phyloP scores from a whole-genome alignment of 2,329 filamentous ascomycete species.

The Macrophomina pseudophaseolina region DNA sequence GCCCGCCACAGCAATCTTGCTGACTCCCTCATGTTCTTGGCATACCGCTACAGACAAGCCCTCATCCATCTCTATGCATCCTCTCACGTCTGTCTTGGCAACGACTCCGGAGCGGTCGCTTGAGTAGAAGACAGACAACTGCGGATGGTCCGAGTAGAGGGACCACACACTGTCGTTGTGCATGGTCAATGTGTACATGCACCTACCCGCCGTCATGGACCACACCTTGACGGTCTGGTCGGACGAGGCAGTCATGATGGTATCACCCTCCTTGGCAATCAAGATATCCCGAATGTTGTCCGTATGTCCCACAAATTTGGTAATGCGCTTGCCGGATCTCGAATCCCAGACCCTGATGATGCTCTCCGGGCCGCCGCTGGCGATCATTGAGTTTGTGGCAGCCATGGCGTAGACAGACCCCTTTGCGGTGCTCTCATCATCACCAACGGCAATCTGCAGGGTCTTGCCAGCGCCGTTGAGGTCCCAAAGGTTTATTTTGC shows the following conservation, averaged over 20 bases:
- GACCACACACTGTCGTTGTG: conserved; percentile 99
- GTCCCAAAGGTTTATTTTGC: conserved; percentile 93
- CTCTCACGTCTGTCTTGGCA: conserved; percentile 92
- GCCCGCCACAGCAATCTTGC: conserved; percentile 66
- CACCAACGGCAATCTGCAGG: conserved; percentile 81
- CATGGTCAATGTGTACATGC: conserved; percentile 98
- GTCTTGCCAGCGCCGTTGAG: conserved; percentile 84
- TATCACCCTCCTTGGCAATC: conserved; percentile 86
- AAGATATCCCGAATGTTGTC: conserved; percentile 92
- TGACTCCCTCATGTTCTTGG: conserved; percentile 86
- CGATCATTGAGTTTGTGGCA: conserved; percentile 78
- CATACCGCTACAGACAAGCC: conserved; percentile 88
- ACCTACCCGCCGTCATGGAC: conserved; percentile 92
- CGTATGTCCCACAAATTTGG: conserved; percentile 95
- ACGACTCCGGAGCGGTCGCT: conserved; percentile 89
- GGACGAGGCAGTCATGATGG: conserved; percentile 89
- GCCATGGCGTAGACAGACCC: conserved; percentile 93
- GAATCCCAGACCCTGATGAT: conserved; percentile 93
- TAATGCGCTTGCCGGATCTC: conserved; percentile 84
- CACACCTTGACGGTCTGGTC: conserved; percentile 98
- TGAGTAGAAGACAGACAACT: conserved; percentile 90
- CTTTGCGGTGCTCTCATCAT: conserved; percentile 80
- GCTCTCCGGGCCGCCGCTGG: conserved; percentile 92
- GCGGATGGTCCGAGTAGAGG: conserved; percentile 84
- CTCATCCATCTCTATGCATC: conserved; percentile 78